Evolutionary conservation across 345 rosid genomes (phyloP).

Genomic region (Eucalyptus pumila): DNA sequence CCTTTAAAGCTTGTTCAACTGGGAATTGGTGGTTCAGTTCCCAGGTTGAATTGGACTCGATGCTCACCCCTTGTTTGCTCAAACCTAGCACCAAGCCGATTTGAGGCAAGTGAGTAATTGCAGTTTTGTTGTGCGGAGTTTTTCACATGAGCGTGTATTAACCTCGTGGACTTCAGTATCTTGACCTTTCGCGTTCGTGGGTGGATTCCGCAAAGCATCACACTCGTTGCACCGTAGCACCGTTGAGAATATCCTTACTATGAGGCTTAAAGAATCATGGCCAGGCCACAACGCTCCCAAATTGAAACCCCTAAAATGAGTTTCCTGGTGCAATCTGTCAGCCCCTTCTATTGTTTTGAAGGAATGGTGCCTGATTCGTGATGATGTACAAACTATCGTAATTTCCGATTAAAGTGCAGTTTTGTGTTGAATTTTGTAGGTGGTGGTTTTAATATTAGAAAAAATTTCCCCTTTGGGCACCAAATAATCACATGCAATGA

Average conservation of each 20-base stretch:
- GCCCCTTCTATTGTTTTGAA: not conserved
- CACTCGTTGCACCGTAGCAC: not conserved
- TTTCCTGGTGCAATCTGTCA: not conserved
- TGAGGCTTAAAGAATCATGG: not conserved
- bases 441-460: not conserved
- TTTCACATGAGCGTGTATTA: slow-evolving; percentile 24
- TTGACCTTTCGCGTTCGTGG: not conserved
- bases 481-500: not conserved
- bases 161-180: not conserved
- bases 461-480: not conserved
- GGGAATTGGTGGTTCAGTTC: not conserved
- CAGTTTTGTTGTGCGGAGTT: not conserved
- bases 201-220: not conserved
- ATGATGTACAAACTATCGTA: not conserved
- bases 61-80: not conserved
- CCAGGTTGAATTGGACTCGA: not conserved
- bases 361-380: not conserved
- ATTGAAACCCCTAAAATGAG: not conserved
- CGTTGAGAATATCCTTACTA: not conserved
- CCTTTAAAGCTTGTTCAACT: not conserved
- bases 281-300: not conserved
- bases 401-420: not conserved
- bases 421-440: not conserved
- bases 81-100: not conserved
- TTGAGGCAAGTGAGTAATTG: not conserved